Evolutionary conservation across 768 basidiomycete species (phyloP), one percentile per base, ranked within the genome.

Genomic region (Auricularia cornea): DNA sequence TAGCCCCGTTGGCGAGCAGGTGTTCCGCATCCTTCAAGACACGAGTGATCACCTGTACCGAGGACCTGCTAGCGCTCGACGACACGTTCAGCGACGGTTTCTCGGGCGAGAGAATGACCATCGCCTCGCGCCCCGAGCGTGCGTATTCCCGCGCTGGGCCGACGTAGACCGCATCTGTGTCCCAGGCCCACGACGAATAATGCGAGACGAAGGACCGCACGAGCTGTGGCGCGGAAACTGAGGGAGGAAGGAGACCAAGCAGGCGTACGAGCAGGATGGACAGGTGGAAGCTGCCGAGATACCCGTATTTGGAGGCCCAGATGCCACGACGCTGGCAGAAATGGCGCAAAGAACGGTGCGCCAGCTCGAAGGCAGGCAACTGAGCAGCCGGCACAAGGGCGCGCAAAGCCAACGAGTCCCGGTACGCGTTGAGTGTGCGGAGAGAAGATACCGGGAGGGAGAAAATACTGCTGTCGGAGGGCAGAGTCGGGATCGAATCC

Each of bases 231-330:
- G 69, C 63, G 12, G 62, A 48, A 3, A 59, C 59, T 8, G 54
- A n/a, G 14, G 16, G 44, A 6, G 63, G 60, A 3, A 60, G 60
- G 3, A 23, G 30, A 4, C 66, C 32, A 6, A 63, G 48, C 20
- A 69, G 44, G 18, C 65, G 65, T 23, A 63, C 56, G 18, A 70
- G 62, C 10, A 70, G 62, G 16, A 70, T 56, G 12, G 69, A 65
- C 12, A 70, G 32, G 61, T 70, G 69, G 40, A 70, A 65, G n/a
- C 69, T 69, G 8, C 69, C 69, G 3, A 70, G 65, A 56, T 68
- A 70, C 2, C 69, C 69, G 48, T 68, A 66, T 3, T 69, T 67
- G 23, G 66, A 44, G 2, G 63, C 59, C 30, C 18, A 65, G 11
- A 70, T 63, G 14, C 69, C 69, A 40, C 63, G 66, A 8, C 33